phyloP scores from a whole-genome alignment of 2,329 filamentous ascomycete genomes.

The Pseudogymnoascus sp. region DNA sequence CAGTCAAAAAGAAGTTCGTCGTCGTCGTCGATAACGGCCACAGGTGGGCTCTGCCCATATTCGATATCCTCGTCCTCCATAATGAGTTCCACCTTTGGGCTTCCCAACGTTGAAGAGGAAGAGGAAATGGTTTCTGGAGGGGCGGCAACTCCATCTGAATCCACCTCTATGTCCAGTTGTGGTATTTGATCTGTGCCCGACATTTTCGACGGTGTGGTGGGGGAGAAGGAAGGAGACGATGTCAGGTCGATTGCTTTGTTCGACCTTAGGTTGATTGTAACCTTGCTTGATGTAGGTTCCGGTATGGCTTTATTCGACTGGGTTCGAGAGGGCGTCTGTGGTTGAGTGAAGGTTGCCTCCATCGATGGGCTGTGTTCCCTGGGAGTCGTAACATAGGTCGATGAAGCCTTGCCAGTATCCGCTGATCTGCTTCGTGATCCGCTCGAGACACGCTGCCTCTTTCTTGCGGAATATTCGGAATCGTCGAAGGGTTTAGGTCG shows the following conservation, averaged over 20 bases:
- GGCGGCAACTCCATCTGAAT: slow-evolving; percentile 24
- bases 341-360: slow-evolving; percentile 20
- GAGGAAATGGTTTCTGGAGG: slow-evolving; percentile 25
- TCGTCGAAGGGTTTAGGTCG: slow-evolving; percentile 58
- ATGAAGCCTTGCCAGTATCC: slow-evolving; percentile 26
- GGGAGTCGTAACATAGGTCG: slow-evolving; percentile 20
- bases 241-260: slow-evolving; percentile 33
- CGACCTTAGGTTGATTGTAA: slow-evolving; percentile 53
- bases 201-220: slow-evolving; percentile 28
- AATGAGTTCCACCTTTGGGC: slow-evolving; percentile 26
- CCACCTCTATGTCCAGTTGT: slow-evolving; percentile 21
- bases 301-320: slow-evolving; percentile 27
- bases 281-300: slow-evolving; percentile 45
- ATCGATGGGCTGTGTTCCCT: slow-evolving; percentile 26
- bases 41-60: slow-evolving; percentile 19
- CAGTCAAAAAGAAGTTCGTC: slow-evolving; percentile 15
- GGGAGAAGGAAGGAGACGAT: slow-evolving; percentile 37
- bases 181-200: slow-evolving; percentile 14
- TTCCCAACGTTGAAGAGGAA: slow-evolving; percentile 23
- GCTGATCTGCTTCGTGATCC: slow-evolving; percentile 46
- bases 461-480: slow-evolving; percentile 37
- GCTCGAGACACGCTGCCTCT: slow-evolving; percentile 53
- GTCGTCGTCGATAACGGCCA: slow-evolving; percentile 25
- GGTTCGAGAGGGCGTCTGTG: slow-evolving; percentile 24
- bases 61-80: slow-evolving; percentile 22